Percentiles rank a stretch among this genome's conserved stretches.
Conservation (phyloP, 2,329 filamentous ascomycete genomes). For the Neonectria hederae region DNA sequence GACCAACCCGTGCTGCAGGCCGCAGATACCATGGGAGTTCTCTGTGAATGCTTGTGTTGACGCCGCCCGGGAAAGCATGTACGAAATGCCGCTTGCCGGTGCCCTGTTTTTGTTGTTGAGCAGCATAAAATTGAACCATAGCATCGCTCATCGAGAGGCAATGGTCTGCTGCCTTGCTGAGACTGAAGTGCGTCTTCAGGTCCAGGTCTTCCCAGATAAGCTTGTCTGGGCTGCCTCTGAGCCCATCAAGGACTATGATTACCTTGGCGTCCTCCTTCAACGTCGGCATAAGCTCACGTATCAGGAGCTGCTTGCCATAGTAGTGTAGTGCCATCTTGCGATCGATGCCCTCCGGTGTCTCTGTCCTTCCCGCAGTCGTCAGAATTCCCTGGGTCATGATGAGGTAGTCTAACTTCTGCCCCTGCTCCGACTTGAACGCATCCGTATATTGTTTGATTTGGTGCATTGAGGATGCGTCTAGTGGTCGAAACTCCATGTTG, state of each 20-base stretch:
- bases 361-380: constrained; percentile 47
- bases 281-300: constrained; percentile 50
- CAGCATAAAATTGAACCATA: constrained; percentile 48
- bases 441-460: constrained; percentile 48
- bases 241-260: constrained; percentile 50
- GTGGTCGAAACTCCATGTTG: constrained; percentile 46
- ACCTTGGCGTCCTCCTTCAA: constrained; percentile 51
- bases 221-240: constrained; percentile 43
- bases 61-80: constrained; percentile 52
- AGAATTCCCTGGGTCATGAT: constrained; percentile 52
- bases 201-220: constrained; percentile 53
- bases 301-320: constrained; percentile 56
- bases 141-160: constrained; percentile 52
- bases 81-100: constrained; percentile 46
- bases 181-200: constrained; percentile 47
- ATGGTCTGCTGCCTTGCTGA: constrained; percentile 48
- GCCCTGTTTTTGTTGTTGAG: constrained; percentile 33
- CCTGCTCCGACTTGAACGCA: constrained; percentile 34
- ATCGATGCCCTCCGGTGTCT: constrained; percentile 57
- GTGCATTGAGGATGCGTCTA: constrained; percentile 49
- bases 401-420: constrained; percentile 49
- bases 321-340: constrained; percentile 57
- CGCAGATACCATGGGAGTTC: constrained; percentile 47
- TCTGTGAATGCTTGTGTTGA: constrained; percentile 45
- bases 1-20: constrained; percentile 1